Evolutionary conservation across 2,329 filamentous ascomycete species (phyloP), one percentile per base, ranked within the genome.

Genomic region (Aspergillus spinulosporus): DNA sequence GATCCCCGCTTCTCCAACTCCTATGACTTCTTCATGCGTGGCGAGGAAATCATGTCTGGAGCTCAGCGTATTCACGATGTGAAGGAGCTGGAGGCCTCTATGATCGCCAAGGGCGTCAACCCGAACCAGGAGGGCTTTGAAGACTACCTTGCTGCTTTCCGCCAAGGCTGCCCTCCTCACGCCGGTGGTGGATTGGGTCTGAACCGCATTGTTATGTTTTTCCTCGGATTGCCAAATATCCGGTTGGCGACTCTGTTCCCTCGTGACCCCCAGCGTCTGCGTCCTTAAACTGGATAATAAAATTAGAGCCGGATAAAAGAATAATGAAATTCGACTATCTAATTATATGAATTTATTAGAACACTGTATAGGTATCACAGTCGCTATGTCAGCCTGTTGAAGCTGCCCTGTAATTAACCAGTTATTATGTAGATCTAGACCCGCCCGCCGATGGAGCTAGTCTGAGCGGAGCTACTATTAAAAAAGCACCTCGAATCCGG

Each of bases 1-100:
- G 84, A 89, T 66, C 80, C 84, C 54, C 80, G 80, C 36, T 82
- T 90, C 61, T 90, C 81, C 44, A 86, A 87, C 76, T 84, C 81
- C 3, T 88, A 86, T 72, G 85, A 88, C 71, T 86, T 88, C 77
- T 87, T 88, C 78, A 87, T 88, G 84, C 82, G 85, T 64, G 85
- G 85, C 11, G 84, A 88, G 70, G 85, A 88, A 70, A 87, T 88
- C 70, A 83, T 85, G 80, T 85, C 82, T 7, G 85, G 85, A 57
- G 85, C 84, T 8, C 85, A 88, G 73, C 84, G 85, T 75, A 84
- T 88, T 62, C 81, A 88, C 73, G 77, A 84, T 67, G 78, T 82
- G n/a, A 75, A 78, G 36, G 80, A 84, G 64, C 74, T 88, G 43
- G 77, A 80, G 62, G 78, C 80, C 63, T 78, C 80, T 37, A 87